Evolutionary conservation across 2,329 filamentous ascomycete genomes (phyloP), one percentile per base, ranked within the genome.

Genomic region (Apiospora malaysiana): DNA sequence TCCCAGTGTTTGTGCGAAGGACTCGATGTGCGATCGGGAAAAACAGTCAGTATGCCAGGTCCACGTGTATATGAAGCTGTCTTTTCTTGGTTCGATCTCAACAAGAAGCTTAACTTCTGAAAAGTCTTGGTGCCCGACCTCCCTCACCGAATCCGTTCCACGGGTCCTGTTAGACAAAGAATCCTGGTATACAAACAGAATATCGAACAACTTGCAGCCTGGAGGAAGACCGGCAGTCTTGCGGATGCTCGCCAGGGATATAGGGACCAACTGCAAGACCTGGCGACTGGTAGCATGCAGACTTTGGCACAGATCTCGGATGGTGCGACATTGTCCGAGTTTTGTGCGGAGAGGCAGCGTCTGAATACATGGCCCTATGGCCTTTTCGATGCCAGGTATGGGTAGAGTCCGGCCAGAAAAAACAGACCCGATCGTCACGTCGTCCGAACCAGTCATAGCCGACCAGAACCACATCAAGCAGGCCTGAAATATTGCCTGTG

Each of bases 161-260:
- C 73, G 23, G 56, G 68, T 68, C 37, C 73, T 76, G 75, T 75
- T 82, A 77, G 83, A 81, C 1, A 92, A 83, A 0, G 91, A 92
- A 77, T 97, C 92, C 76, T 98, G 95, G 85, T 95, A 98, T 0
- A 95, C 91, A 76, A 97, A 91, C 0, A 97, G 83, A 0, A 91
- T 87, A 74, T 97, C 93, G 75, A 95, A 97, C 0, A 97, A 81
- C 1, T 82, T 81, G 49, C 89, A 85, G 0, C 86, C 83, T 0
- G 89, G 84, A 40, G 85, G 81, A 0, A 92, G 72, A 0, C 86
- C 87, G 3, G 86, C 88, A 1, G 87, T 80, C 74, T 87, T 89
- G 76, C 90, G 91, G 74, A 97, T 93, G 1, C 94, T 89, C 0
- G 88, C 83, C 2, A 97, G 84, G 0, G 93, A 86, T 7, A 94